Evolutionary conservation across 306 rosid species (phyloP), one percentile per base, ranked within the genome.

Genomic region (Luffa acutangula): DNA sequence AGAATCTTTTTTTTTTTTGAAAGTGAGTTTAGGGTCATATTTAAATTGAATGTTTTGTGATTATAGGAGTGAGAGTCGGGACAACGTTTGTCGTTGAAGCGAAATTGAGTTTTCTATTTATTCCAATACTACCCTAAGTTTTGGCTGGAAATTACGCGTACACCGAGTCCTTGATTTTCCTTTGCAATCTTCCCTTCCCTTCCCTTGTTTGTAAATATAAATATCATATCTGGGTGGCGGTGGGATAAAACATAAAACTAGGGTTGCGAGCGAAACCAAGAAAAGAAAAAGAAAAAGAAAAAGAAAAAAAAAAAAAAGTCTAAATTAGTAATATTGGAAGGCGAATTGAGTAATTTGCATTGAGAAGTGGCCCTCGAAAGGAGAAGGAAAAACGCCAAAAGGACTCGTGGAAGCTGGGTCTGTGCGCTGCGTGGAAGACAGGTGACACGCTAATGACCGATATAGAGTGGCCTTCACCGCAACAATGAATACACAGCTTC

Each of bases 381-480:
- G 3, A 31, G 78, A 31, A 31, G 42, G 51, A 33, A 49, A 37
- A 14, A 34, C 25, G 6, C 36, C 21, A 64, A 37, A 64, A 73
- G 54, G 64, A 79, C 37, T 79, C 77, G 81, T 79, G 81, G 77
- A 78, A 49, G 64, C 15, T 51, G 52, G n/a, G 20, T 79, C 65
- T 3, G 54, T 34, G 39, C 65, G 81, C 81, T 79, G 77, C 81
- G 81, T 79, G 81, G 81, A 79, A 79, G 42, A 17, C 9, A 34
- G 54, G 12, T 67, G 81, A 67, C 81, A 67, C 65, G 43, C 25
- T 66, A 79, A 79, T 79, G 81, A 7, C 76, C 80, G 80, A 41
- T 63, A 15, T 54, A 20, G 17, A 11, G 54, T 21, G 43, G 37
- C 69, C 48, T 20, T 34, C 67, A 9, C 51, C 41, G 13, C 42